Conservation (phyloP, 352 stramenopile species). For the Phytophthora meadii region DNA sequence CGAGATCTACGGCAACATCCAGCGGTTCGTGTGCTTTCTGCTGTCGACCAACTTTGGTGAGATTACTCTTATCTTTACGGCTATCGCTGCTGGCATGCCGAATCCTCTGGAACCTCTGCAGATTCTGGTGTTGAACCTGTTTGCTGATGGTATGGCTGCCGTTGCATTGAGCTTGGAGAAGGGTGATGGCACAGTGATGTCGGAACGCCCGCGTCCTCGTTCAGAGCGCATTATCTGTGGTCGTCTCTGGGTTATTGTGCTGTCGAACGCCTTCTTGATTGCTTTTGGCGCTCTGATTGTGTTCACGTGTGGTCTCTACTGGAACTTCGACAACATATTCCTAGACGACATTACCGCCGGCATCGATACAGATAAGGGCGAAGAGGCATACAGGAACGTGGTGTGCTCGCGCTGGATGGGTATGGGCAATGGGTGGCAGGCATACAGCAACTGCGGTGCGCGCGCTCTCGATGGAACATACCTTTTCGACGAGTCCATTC, state of each 20-base stretch:
- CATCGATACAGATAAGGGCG: conserved; percentile 45
- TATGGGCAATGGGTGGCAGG: conserved; percentile 49
- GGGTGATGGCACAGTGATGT: conserved; percentile 75
- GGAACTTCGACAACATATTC: conserved; percentile 73
- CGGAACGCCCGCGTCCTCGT: conserved; percentile 56
- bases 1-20: conserved; percentile 98
- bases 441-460: conserved; percentile 58
- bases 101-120: conserved; percentile 95
- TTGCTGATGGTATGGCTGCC: conserved; percentile 93
- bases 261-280: conserved; percentile 75
- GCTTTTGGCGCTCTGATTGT: conserved; percentile 60
- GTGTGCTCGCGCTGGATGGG: conserved; percentile 69
- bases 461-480: conserved; percentile 39
- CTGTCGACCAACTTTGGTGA: conserved; percentile 97
- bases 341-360: conserved; percentile 58
- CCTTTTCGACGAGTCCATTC: conserved; percentile 47
- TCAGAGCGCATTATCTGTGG: conserved; percentile 72
- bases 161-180: conserved; percentile 79
- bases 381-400: conserved; percentile 49
- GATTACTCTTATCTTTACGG: conserved; percentile 86
- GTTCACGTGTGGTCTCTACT: conserved; percentile 69
- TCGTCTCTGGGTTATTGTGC: conserved; percentile 70
- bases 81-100: conserved; percentile 73
- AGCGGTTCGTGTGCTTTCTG: conserved; percentile 98
- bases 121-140: conserved; percentile 98